Percentiles rank a stretch among this genome's conserved stretches.
phyloP scores from a whole-genome alignment of 2,329 filamentous ascomycete species.

The Pseudogymnoascus sp. region DNA sequence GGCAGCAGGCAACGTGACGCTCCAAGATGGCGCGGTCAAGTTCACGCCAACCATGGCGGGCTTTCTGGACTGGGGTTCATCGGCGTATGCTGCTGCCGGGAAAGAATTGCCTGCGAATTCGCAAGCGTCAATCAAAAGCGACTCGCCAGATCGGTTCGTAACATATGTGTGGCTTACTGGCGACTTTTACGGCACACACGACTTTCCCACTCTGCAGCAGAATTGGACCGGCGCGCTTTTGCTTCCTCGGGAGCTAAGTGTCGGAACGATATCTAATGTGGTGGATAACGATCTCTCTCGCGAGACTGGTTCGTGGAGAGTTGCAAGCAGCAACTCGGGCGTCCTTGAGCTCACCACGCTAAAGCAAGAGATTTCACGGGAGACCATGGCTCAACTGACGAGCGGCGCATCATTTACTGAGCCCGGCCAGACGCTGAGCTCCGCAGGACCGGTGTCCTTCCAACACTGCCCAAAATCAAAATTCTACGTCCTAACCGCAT shows the following conservation, averaged over 20 bases:
- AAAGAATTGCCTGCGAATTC: slow-evolving; percentile 33
- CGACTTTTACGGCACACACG: slow-evolving; percentile 32
- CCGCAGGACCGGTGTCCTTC: slow-evolving; percentile 8
- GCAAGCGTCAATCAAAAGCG: slow-evolving; percentile 30
- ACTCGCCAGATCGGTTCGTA: slow-evolving; percentile 35
- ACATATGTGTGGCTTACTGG: slow-evolving; percentile 36
- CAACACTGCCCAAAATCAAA: slow-evolving; percentile 26
- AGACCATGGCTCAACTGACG: slow-evolving; percentile 28
- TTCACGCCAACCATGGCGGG: slow-evolving; percentile 36
- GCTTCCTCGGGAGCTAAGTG: slow-evolving; percentile 35
- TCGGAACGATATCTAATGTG: slow-evolving; percentile 33
- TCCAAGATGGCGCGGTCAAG: slow-evolving; percentile 24
- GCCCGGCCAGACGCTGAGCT: not conserved
- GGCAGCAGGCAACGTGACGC: slow-evolving; percentile 31
- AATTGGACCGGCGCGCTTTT: slow-evolving; percentile 38
- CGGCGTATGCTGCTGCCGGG: slow-evolving; percentile 36
- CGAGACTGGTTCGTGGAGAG: slow-evolving; percentile 34
- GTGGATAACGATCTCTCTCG: slow-evolving; percentile 33
- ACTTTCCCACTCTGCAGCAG: slow-evolving; percentile 34
- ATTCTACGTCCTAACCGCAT: slow-evolving; percentile 32
- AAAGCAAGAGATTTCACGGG: slow-evolving; percentile 32
- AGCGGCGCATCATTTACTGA: slow-evolving; percentile 9
- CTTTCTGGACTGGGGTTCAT: slow-evolving; percentile 33
- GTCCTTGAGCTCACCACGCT: slow-evolving; percentile 32
- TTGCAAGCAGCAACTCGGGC: slow-evolving; percentile 25